Conservation (phyloP, 306 rosid species). For the Calophaca sinica region DNA sequence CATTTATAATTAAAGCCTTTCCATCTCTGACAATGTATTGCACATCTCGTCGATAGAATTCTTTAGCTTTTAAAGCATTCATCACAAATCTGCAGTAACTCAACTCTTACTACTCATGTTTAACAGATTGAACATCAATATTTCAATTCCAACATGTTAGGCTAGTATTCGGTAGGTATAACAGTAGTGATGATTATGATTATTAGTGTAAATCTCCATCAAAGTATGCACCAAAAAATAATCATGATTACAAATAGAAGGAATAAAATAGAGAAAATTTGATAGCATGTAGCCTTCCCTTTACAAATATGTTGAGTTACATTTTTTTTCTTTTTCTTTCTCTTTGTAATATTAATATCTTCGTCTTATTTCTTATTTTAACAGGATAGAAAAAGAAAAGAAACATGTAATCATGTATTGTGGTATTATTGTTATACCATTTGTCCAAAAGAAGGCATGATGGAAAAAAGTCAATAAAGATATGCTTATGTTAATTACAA, state of each 20-base stretch:
- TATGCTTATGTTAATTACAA: conserved; percentile 7
- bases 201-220: conserved; percentile 20
- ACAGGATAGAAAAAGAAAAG: not conserved
- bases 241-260: conserved; percentile 25
- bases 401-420: not conserved
- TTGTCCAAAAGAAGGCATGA: conserved; percentile 17
- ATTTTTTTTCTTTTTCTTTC: conserved; percentile 6
- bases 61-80: conserved; percentile 97
- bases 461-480: conserved; percentile 33
- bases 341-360: conserved; percentile 13
- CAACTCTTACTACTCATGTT: conserved; percentile 35
- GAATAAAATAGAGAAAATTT: conserved; percentile 22
- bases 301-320: not conserved
- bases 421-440: conserved; percentile 29
- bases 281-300: not conserved
- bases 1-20: conserved; percentile 94
- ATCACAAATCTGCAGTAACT: conserved; percentile 85
- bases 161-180: conserved; percentile 18
- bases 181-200: conserved; percentile 20
- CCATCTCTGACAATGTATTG: conserved; percentile 94
- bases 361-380: conserved; percentile 19
- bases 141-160: conserved; percentile 33
- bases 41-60: conserved; percentile 88
- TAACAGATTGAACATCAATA: conserved; percentile 31
- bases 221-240: conserved; percentile 2